These are phyloP conservation scores for Suillus subluteus DNA, from an alignment of 768 basidiomycete genomes.

Conservation along the genomic window DNA sequence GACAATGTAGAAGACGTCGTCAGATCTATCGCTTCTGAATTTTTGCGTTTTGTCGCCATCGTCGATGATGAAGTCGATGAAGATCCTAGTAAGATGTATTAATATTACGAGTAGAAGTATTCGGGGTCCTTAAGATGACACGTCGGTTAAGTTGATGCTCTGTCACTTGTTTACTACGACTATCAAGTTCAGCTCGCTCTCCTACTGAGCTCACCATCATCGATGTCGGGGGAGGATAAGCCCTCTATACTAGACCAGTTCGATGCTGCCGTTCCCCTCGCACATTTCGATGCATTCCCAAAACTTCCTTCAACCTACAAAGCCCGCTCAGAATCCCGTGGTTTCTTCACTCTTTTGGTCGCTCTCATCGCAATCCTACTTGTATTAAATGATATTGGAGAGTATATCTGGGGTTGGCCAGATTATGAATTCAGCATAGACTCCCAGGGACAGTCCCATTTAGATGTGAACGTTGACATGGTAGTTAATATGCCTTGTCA, in stretches of 20 bases:
- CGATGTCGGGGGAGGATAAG: slow-evolving; percentile 17
- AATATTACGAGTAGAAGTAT: background rate
- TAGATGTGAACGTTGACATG: slow-evolving; percentile 92
- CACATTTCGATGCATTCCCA: slow-evolving; percentile 85
- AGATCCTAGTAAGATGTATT: background rate
- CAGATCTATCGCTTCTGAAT: slow-evolving; percentile 11
- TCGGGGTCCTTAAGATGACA: slow-evolving; percentile 8
- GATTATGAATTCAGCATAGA: slow-evolving; percentile 91
- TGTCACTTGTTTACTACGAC: background rate
- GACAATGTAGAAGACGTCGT: slow-evolving; percentile 6
- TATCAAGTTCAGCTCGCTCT: background rate
- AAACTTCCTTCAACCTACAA: slow-evolving; percentile 85
- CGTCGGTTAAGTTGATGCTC: background rate
- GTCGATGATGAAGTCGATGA: background rate
- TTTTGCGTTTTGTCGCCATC: background rate
- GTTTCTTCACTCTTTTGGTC: slow-evolving; percentile 79
- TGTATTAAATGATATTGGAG: slow-evolving; percentile 85
- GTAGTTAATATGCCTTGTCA: slow-evolving; percentile 92
- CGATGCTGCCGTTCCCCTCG: slow-evolving; percentile 64
- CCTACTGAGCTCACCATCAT: slow-evolving; percentile 15
- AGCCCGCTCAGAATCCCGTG: slow-evolving; percentile 75
- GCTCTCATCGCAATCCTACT: slow-evolving; percentile 68
- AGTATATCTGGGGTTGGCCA: slow-evolving; percentile 94
- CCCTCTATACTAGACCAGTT: slow-evolving; percentile 60
- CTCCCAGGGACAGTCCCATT: slow-evolving; percentile 52